Percentiles rank a stretch among this genome's conserved stretches.
phyloP scores from a whole-genome alignment of 108 stramenopile genomes.

The Skeletonema marinoi region DNA sequence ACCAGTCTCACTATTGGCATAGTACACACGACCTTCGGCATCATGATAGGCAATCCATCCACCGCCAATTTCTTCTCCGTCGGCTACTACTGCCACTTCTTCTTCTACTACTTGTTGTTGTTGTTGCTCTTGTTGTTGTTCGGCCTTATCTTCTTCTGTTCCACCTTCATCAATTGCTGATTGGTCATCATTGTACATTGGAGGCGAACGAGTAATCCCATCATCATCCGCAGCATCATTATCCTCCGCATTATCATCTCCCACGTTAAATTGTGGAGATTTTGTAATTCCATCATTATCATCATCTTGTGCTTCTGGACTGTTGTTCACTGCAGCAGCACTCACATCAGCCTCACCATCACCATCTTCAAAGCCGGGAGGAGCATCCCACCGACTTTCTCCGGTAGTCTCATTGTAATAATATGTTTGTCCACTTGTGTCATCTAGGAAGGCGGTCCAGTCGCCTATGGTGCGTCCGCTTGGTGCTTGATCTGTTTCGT shows the following conservation, averaged over 20 bases:
- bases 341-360: background rate
- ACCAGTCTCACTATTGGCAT: constrained; percentile 28
- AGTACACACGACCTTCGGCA: constrained; percentile 47
- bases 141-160: constrained; percentile 17
- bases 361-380: constrained; percentile 40
- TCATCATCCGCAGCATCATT: background rate
- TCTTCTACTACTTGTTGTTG: background rate
- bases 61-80: constrained; percentile 6
- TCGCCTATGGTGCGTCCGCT: constrained; percentile 27
- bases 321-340: background rate
- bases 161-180: constrained; percentile 24
- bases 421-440: constrained; percentile 53
- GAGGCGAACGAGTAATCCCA: background rate
- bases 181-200: constrained; percentile 19
- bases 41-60: constrained; percentile 54
- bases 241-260: background rate
- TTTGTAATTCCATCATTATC: constrained; percentile 11
- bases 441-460: constrained; percentile 39
- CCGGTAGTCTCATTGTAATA: constrained; percentile 71
- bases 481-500: background rate
- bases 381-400: constrained; percentile 79
- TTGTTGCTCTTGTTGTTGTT: background rate
- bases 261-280: constrained; percentile 1
- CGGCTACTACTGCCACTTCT: background rate
- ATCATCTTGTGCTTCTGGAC: background rate